Conservation (phyloP, 1,284 basidiomycete genomes). For the Coniophora puteana region DNA sequence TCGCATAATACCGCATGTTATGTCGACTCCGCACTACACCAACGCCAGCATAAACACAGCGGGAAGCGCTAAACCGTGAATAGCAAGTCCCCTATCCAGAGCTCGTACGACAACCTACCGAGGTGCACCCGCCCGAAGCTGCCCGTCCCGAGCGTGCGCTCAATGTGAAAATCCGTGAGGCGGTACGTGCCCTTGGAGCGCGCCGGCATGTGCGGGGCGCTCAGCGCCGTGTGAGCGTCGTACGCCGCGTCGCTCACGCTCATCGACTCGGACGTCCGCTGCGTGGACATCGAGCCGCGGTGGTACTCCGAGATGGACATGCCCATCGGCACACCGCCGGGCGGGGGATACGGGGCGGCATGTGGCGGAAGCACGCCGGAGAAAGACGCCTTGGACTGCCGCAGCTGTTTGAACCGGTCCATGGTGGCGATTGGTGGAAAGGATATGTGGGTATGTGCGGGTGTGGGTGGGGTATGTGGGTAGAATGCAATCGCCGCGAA, state of each 20-base stretch:
- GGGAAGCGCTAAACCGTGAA: slow-evolving; percentile 3
- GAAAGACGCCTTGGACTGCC: too few species aligned
- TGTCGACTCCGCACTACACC: slow-evolving; percentile 80
- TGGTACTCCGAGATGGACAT: slow-evolving; percentile 30
- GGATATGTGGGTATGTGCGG: too few species aligned
- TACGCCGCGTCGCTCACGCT: slow-evolving; percentile 41
- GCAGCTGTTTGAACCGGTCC: too few species aligned
- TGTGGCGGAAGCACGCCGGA: too few species aligned
- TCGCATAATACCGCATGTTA: slow-evolving; percentile 90
- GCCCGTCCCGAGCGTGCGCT: slow-evolving; percentile 85
- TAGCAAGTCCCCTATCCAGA: too few species aligned
- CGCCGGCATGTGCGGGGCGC: slow-evolving; percentile 17
- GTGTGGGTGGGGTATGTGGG: too few species aligned
- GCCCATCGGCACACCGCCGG: too few species aligned
- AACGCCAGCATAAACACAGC: slow-evolving; percentile 7
- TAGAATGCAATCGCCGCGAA: too few species aligned
- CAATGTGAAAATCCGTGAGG: slow-evolving; percentile 70
- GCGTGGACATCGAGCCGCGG: slow-evolving; percentile 60
- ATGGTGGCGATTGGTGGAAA: too few species aligned
- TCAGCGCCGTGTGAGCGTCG: slow-evolving; percentile 33
- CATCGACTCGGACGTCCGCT: slow-evolving; percentile 56
- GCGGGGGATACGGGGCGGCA: too few species aligned
- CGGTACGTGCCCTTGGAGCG: slow-evolving; percentile 65
- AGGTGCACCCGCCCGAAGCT: slow-evolving; percentile 95
- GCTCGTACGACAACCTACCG: slow-evolving; percentile 44